Evolutionary conservation across 2,329 filamentous ascomycete genomes (phyloP).

Genomic region (Cordyceps cicadae): DNA sequence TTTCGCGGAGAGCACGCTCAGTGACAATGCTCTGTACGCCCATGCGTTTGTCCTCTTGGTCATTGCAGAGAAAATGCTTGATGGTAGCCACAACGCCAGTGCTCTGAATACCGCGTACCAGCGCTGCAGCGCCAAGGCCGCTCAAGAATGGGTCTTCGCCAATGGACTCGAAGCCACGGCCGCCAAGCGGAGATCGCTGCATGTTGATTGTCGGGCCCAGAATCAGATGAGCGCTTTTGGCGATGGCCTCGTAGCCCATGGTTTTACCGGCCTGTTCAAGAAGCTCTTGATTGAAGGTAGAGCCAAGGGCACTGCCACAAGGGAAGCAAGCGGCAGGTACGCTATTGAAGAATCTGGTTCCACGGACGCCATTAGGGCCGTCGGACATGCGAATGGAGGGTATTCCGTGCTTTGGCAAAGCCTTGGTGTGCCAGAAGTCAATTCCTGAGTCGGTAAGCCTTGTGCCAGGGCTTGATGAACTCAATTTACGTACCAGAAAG

Average conservation of each 20-base stretch:
- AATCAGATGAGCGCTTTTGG: conserved; percentile 50
- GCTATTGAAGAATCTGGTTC: conserved; percentile 60
- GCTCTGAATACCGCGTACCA: conserved; percentile 48
- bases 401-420: conserved; percentile 50
- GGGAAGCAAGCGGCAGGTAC: conserved; percentile 52
- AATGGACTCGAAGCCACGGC: conserved; percentile 52
- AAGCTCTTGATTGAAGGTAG: conserved; percentile 49
- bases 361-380: conserved; percentile 62
- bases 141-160: conserved; percentile 50
- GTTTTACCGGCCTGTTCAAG: conserved; percentile 41
- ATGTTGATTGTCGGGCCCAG: conserved; percentile 57
- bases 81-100: conserved; percentile 48
- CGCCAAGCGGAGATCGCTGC: conserved; percentile 51
- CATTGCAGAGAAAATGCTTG: conserved; percentile 56
- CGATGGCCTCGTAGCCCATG: conserved; percentile 45
- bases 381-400: conserved; percentile 59
- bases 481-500: conserved; percentile 34
- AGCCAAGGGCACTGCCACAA: conserved; percentile 48
- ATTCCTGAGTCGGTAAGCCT: conserved; percentile 32
- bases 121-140: conserved; percentile 44
- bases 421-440: conserved; percentile 63
- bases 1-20: conserved; percentile 48
- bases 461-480: neutral
- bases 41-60: conserved; percentile 51
- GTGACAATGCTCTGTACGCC: conserved; percentile 47